These are phyloP conservation scores for Acmispon strigosus DNA, from an alignment of 306 rosid genomes.

Conservation along the genomic window DNA sequence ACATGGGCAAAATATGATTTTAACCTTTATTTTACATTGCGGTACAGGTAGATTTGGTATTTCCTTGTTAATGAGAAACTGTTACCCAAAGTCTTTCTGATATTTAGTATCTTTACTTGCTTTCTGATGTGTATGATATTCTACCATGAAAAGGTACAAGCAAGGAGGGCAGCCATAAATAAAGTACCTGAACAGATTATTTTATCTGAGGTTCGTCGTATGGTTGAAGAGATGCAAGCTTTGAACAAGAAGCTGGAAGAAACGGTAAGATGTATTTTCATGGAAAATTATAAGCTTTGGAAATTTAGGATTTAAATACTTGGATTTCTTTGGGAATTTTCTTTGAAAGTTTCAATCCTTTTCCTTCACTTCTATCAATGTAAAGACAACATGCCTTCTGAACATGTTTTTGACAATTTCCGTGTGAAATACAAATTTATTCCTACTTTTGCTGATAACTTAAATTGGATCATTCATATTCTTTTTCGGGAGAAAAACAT, in stretches of 20 bases:
- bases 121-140: constrained; percentile 22
- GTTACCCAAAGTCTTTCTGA: not conserved
- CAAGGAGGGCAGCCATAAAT: constrained; percentile 62
- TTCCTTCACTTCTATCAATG: not conserved
- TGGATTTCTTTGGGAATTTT: not conserved
- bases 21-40: not conserved
- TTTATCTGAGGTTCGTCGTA: constrained; percentile 74
- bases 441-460: too few relatives aligned
- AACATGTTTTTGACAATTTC: not conserved
- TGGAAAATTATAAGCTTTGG: constrained; percentile 4
- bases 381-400: not conserved
- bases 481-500: not conserved
- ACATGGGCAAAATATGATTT: not conserved
- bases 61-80: not conserved
- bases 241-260: constrained; percentile 80
- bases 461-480: not conserved
- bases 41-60: not conserved
- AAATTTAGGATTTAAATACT: not conserved
- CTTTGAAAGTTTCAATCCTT: not conserved
- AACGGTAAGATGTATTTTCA: constrained; percentile 49
- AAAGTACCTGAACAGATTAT: constrained; percentile 81
- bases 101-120: constrained; percentile 3
- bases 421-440: not conserved
- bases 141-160: constrained; percentile 48
- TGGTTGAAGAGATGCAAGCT: constrained; percentile 87